These are phyloP conservation scores for Cryoendolithus antarcticus DNA, from an alignment of 2,329 filamentous ascomycete species.

Conservation along the genomic window DNA sequence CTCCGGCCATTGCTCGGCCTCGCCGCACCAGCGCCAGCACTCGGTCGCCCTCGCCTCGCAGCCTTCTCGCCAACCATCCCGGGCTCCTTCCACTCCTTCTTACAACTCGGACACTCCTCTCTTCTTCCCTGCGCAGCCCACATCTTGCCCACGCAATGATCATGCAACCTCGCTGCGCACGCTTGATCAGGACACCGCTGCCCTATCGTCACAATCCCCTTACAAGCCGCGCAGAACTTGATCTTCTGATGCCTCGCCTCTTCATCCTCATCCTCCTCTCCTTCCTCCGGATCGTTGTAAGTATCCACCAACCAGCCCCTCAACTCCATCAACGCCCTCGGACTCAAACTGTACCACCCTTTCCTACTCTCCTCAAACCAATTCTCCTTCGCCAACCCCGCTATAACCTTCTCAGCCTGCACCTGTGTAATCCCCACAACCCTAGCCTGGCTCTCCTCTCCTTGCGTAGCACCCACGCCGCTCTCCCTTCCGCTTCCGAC, in stretches of 20 bases:
- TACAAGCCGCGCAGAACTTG: slow-evolving; percentile 79
- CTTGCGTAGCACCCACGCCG: slow-evolving; percentile 1
- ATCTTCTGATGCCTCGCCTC: slow-evolving; percentile 51
- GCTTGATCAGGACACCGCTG: slow-evolving; percentile 54
- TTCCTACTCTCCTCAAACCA: slow-evolving; percentile 69
- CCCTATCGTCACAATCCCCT: slow-evolving; percentile 76
- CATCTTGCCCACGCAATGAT: slow-evolving; percentile 61
- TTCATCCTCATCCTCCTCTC: slow-evolving; percentile 30
- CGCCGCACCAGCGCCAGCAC: neutral
- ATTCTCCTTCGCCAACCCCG: slow-evolving; percentile 59
- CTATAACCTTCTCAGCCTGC: slow-evolving; percentile 64
- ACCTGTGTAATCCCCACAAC: slow-evolving; percentile 20
- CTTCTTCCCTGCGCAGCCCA: slow-evolving; percentile 51
- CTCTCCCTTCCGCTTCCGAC: slow-evolving; percentile 20
- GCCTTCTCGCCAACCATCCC: slow-evolving; percentile 43
- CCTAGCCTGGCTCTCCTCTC: neutral
- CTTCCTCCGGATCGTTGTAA: slow-evolving; percentile 64
- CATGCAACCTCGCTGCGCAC: slow-evolving; percentile 62
- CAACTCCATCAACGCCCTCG: slow-evolving; percentile 74
- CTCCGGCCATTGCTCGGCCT: no score
- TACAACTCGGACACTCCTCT: slow-evolving; percentile 51
- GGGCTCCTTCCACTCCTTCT: slow-evolving; percentile 38
- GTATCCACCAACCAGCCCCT: slow-evolving; percentile 72
- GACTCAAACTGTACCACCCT: slow-evolving; percentile 63
- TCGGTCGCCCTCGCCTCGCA: slow-evolving; percentile 8